phyloP scores from a whole-genome alignment of 116 monocot species.

The Posidonia oceanica region DNA sequence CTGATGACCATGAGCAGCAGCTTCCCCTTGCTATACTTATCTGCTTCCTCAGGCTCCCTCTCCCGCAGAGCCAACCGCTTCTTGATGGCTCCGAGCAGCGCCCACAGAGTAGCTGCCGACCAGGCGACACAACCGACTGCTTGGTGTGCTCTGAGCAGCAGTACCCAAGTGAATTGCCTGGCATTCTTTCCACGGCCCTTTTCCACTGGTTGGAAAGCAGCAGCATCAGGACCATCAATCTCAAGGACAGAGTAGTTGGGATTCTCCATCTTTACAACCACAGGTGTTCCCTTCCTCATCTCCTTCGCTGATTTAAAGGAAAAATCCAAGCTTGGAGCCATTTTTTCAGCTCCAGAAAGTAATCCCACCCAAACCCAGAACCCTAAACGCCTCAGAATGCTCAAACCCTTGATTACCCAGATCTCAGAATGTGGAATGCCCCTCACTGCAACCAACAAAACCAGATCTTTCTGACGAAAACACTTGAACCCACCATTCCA shows the following conservation, averaged over 20 bases:
- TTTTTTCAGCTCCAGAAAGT: slow-evolving; percentile 1
- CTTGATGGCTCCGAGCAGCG: slow-evolving; percentile 41
- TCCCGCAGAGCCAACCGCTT: slow-evolving; percentile 21
- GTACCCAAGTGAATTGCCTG: slow-evolving; percentile 85
- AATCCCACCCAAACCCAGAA: not conserved
- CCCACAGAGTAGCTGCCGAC: slow-evolving; percentile 35
- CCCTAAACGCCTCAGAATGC: not conserved
- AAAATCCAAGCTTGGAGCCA: slow-evolving; percentile 53
- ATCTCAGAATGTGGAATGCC: slow-evolving; percentile 13
- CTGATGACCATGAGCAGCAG: slow-evolving; percentile 42
- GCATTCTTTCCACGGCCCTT: slow-evolving; percentile 65
- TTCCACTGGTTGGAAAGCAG: slow-evolving; percentile 16
- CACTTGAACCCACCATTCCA: not conserved
- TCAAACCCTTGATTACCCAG: slow-evolving; percentile 10
- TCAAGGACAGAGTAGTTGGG: slow-evolving; percentile 65
- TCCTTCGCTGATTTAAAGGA: slow-evolving; percentile 29
- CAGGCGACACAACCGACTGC: slow-evolving; percentile 66
- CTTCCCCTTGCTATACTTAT: slow-evolving; percentile 28
- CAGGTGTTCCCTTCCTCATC: slow-evolving; percentile 38
- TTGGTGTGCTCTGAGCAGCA: slow-evolving; percentile 72
- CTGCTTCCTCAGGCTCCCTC: slow-evolving; percentile 19
- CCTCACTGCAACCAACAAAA: slow-evolving; percentile 17
- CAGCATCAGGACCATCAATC: slow-evolving; percentile 32
- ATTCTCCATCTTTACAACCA: slow-evolving; percentile 83
- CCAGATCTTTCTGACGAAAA: slow-evolving; percentile 4